Conservation (phyloP, 2,329 filamentous ascomycete species). For the Ilyonectria destructans region DNA sequence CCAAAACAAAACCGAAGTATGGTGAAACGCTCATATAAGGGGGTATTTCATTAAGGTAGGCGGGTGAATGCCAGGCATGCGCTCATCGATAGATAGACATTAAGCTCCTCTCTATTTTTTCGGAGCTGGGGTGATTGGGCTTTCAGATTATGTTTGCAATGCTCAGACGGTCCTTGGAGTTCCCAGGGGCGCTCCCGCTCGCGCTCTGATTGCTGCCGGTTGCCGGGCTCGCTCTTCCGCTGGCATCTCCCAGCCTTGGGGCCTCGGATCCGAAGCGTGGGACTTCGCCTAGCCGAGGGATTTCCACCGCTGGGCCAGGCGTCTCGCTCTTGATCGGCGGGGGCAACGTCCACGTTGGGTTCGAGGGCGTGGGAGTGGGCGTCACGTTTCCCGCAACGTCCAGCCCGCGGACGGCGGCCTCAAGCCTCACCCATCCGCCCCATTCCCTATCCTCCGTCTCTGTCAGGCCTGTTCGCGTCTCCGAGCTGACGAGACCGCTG, state of each 20-base stretch:
- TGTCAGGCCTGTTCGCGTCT: slow-evolving; percentile 67
- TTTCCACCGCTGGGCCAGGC: slow-evolving; percentile 45
- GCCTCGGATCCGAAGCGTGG: slow-evolving; percentile 51
- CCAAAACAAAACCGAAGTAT: slow-evolving; percentile 10
- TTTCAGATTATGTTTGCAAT: slow-evolving; percentile 64
- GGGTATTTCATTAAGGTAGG: slow-evolving; percentile 28
- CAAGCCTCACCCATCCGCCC: slow-evolving; percentile 86
- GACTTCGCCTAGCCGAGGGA: slow-evolving; percentile 51
- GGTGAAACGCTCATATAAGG: slow-evolving; percentile 20
- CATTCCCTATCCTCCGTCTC: slow-evolving; percentile 77
- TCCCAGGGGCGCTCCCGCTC: slow-evolving; percentile 40
- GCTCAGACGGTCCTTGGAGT: slow-evolving; percentile 56
- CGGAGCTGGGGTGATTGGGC: not conserved
- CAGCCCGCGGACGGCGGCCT: slow-evolving; percentile 62
- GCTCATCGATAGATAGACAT: slow-evolving; percentile 42
- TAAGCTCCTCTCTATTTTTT: slow-evolving; percentile 35
- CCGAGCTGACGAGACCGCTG: slow-evolving; percentile 62
- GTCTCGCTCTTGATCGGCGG: slow-evolving; percentile 57
- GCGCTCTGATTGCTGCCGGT: slow-evolving; percentile 43
- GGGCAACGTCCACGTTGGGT: slow-evolving; percentile 54
- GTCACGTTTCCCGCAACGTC: slow-evolving; percentile 46
- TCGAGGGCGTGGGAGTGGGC: slow-evolving; percentile 54
- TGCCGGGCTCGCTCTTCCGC: slow-evolving; percentile 50
- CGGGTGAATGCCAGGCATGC: slow-evolving; percentile 1
- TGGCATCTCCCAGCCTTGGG: slow-evolving; percentile 45